Conservation (phyloP, 2,329 filamentous ascomycete genomes). For the Dactylonectria estremocensis region DNA sequence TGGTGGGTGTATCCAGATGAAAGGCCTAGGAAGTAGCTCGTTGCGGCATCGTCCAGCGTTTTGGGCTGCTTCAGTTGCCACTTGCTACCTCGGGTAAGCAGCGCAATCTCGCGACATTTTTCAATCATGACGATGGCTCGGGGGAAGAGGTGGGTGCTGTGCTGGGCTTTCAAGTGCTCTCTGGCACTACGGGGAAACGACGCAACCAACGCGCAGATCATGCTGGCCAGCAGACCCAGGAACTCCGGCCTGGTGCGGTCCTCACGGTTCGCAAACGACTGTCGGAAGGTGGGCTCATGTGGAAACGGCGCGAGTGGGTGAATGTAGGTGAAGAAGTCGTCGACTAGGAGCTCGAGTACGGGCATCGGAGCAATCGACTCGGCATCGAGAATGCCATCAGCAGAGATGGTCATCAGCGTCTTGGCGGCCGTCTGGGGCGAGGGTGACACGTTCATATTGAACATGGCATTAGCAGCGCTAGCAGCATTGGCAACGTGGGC, state of each 20-base stretch:
- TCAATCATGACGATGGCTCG: slow-evolving; percentile 79
- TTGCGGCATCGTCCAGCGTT: slow-evolving; percentile 72
- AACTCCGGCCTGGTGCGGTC: slow-evolving; percentile 78
- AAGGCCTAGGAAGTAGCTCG: slow-evolving; percentile 82
- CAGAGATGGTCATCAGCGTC: slow-evolving; percentile 63
- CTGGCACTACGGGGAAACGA: slow-evolving; percentile 82
- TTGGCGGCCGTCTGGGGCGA: slow-evolving; percentile 65
- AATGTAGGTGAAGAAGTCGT: slow-evolving; percentile 89
- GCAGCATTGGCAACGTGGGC: no score
- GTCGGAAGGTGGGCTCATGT: slow-evolving; percentile 83
- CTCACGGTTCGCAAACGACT: slow-evolving; percentile 76
- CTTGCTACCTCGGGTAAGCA: slow-evolving; percentile 74
- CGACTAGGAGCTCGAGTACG: slow-evolving; percentile 78
- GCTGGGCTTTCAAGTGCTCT: slow-evolving; percentile 77
- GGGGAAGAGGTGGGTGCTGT: slow-evolving; percentile 76
- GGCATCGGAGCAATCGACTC: slow-evolving; percentile 81
- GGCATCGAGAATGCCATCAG: slow-evolving; percentile 65
- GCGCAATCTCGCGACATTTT: slow-evolving; percentile 78
- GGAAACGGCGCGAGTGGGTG: slow-evolving; percentile 84
- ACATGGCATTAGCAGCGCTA: slow-evolving; percentile 33
- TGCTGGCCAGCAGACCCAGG: slow-evolving; percentile 79
- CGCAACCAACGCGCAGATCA: slow-evolving; percentile 81
- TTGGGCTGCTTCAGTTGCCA: slow-evolving; percentile 64
- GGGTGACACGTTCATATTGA: slow-evolving; percentile 53
- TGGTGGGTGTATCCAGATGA: slow-evolving; percentile 78